A percentile compares a stretch with the other conserved stretches of the same genome.
Evolutionary conservation across 2,329 filamentous ascomycete species (phyloP).

Genomic region (Lasiodiplodia theobromae): DNA sequence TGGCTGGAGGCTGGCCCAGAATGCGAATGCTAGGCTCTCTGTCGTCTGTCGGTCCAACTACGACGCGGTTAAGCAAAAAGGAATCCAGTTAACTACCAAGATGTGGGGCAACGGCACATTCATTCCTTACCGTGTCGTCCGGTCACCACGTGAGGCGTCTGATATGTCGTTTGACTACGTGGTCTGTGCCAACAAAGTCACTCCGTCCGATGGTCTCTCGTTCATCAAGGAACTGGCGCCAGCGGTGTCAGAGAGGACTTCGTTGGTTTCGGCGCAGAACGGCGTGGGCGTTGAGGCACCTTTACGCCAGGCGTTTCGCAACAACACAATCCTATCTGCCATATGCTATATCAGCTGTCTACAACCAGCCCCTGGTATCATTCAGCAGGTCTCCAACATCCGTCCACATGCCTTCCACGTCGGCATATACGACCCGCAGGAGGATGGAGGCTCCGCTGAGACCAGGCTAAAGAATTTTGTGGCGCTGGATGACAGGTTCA

Average conservation of each 20-base stretch:
- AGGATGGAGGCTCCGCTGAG: constrained; percentile 2
- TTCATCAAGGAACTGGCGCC: constrained; percentile 31
- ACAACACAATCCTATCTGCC: constrained; percentile 35
- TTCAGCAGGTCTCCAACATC: constrained; percentile 34
- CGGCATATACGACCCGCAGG: constrained; percentile 23
- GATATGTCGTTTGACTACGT: constrained; percentile 35
- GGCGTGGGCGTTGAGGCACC: constrained; percentile 36
- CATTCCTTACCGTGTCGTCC: constrained; percentile 33
- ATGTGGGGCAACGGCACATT: constrained; percentile 36
- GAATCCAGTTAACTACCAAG: constrained; percentile 34
- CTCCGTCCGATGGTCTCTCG: constrained; percentile 27
- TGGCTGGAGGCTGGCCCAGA: constrained; percentile 37
- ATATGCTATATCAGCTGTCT: constrained; percentile 36
- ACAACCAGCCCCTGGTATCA: constrained; percentile 33
- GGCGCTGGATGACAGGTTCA: constrained; percentile 33
- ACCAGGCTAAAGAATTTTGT: constrained; percentile 30
- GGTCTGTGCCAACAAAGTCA: constrained; percentile 37
- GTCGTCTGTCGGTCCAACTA: constrained; percentile 38
- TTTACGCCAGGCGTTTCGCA: constrained; percentile 32
- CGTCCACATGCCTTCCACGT: constrained; percentile 33
- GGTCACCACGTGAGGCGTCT: constrained; percentile 20
- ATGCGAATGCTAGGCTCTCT: constrained; percentile 32
- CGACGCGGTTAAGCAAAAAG: constrained; percentile 31
- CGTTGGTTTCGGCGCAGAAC: constrained; percentile 36
- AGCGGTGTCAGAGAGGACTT: constrained; percentile 32